phyloP scores from a whole-genome alignment of 129 eudicot species.

The sunflower (Helianthus annuus) region DNA sequence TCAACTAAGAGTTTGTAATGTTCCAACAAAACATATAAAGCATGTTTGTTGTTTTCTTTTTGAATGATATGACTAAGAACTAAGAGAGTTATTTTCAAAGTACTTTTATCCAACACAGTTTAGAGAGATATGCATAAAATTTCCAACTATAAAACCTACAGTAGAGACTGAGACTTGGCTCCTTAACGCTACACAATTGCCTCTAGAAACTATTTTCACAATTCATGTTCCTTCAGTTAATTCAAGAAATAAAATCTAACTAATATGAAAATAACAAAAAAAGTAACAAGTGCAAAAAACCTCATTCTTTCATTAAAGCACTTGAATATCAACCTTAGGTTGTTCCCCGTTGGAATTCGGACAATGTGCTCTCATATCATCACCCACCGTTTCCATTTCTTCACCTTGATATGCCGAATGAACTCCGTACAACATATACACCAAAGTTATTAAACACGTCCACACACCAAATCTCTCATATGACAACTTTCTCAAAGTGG shows the following conservation, averaged over 20 bases:
- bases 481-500: conserved; percentile 50
- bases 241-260: background rate
- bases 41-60: too few relatives aligned
- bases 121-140: too few relatives aligned
- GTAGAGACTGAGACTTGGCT: too few relatives aligned
- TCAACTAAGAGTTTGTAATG: too few relatives aligned
- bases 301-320: conserved; percentile 26
- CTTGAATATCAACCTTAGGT: conserved; percentile 53
- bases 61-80: too few relatives aligned
- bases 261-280: background rate
- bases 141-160: too few relatives aligned
- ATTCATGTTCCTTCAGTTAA: background rate
- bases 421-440: conserved; percentile 72
- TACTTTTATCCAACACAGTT: too few relatives aligned
- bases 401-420: conserved; percentile 72
- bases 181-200: too few relatives aligned
- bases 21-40: too few relatives aligned
- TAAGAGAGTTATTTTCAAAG: too few relatives aligned
- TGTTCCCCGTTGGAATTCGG: conserved; percentile 40
- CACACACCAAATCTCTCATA: conserved; percentile 75
- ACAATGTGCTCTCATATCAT: conserved; percentile 27
- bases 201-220: background rate
- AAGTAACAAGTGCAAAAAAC: background rate
- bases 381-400: conserved; percentile 36
- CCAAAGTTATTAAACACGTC: conserved; percentile 62